Evolutionary conservation across 2,329 filamentous ascomycete genomes (phyloP).

Genomic region (Exserohilum turcica): DNA sequence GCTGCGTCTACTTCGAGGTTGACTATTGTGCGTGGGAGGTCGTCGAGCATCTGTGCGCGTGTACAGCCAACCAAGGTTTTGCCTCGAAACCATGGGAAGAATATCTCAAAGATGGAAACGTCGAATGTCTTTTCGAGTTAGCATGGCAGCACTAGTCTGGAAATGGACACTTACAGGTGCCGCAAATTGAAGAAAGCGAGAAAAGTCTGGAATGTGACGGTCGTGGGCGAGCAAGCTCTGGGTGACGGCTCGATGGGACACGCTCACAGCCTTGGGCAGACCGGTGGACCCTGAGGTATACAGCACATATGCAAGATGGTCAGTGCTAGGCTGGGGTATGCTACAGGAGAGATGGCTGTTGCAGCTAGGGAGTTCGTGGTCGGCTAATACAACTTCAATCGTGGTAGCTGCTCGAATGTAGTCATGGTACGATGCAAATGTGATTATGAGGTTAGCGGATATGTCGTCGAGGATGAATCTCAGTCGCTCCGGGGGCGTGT

Average conservation of each 20-base stretch:
- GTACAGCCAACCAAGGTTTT: conserved; percentile 74
- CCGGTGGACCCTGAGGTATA: conserved; percentile 93
- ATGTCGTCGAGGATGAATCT: conserved; percentile 83
- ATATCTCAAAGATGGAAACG: conserved; percentile 93
- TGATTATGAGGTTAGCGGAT: conserved; percentile 70
- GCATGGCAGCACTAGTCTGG: not conserved
- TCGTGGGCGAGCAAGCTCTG: conserved; percentile 85
- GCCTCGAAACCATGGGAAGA: conserved; percentile 80
- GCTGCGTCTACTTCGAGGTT: conserved; percentile 76
- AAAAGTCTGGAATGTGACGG: conserved; percentile 74
- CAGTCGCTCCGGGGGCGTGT: conserved; percentile 76
- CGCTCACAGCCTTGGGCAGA: conserved; percentile 81
- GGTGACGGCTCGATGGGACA: conserved; percentile 79
- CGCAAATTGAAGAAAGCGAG: conserved; percentile 86
- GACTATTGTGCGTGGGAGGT: conserved; percentile 71
- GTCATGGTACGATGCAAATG: conserved; percentile 56
- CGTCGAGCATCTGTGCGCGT: conserved; percentile 71
- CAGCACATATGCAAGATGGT: conserved; percentile 79
- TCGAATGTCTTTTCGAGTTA: conserved; percentile 69
- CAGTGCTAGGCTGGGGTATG: conserved; percentile 21
- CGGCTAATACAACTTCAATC: conserved; percentile 50
- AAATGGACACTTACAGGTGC: conserved; percentile 58
- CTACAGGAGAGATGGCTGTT: conserved; percentile 23
- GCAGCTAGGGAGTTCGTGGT: conserved; percentile 41
- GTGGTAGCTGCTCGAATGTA: conserved; percentile 45